These are phyloP conservation scores for Salix viminalis DNA, from an alignment of 345 rosid genomes.

Conservation along the genomic window DNA sequence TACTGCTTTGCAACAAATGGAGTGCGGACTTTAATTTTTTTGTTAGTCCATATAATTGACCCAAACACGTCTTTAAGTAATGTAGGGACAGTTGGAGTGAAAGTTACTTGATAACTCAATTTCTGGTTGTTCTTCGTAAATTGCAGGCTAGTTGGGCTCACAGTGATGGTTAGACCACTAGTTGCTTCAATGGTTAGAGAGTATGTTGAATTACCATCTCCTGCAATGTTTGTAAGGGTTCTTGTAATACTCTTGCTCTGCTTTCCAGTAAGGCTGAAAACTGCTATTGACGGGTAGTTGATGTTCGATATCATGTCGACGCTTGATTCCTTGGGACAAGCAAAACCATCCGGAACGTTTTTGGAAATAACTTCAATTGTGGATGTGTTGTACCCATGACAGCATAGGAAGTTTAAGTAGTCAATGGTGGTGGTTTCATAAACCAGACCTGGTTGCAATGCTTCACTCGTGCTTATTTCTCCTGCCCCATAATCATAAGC, in stretches of 20 bases:
- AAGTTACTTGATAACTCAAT: slow-evolving; percentile 42
- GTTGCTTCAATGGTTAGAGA: neutral
- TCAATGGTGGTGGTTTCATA: slow-evolving; percentile 58
- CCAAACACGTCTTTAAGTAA: slow-evolving; percentile 35
- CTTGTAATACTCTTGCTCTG: slow-evolving; percentile 41
- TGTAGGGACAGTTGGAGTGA: slow-evolving; percentile 26
- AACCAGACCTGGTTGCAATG: slow-evolving; percentile 69
- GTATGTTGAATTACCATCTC: slow-evolving; percentile 44
- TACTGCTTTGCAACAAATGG: slow-evolving; percentile 32
- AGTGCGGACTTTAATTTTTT: slow-evolving; percentile 43
- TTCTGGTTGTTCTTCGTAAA: slow-evolving; percentile 22
- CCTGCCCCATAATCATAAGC: slow-evolving; percentile 72
- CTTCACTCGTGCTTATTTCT: slow-evolving; percentile 45
- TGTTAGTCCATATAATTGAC: slow-evolving; percentile 57
- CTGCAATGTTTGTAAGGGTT: slow-evolving; percentile 62
- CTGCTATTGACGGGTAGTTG: slow-evolving; percentile 71
- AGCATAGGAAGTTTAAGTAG: slow-evolving; percentile 71
- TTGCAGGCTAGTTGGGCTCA: neutral
- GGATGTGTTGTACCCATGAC: slow-evolving; percentile 43
- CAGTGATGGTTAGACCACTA: neutral
- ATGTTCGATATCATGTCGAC: slow-evolving; percentile 48
- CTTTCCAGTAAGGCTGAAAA: slow-evolving; percentile 39
- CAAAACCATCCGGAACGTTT: slow-evolving; percentile 38
- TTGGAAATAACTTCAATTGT: slow-evolving; percentile 43
- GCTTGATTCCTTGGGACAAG: slow-evolving; percentile 47